Percentiles rank a stretch among this genome's conserved stretches.
Evolutionary conservation across 2,329 filamentous ascomycete genomes (phyloP).

Genomic region (Exserohilum turcica): DNA sequence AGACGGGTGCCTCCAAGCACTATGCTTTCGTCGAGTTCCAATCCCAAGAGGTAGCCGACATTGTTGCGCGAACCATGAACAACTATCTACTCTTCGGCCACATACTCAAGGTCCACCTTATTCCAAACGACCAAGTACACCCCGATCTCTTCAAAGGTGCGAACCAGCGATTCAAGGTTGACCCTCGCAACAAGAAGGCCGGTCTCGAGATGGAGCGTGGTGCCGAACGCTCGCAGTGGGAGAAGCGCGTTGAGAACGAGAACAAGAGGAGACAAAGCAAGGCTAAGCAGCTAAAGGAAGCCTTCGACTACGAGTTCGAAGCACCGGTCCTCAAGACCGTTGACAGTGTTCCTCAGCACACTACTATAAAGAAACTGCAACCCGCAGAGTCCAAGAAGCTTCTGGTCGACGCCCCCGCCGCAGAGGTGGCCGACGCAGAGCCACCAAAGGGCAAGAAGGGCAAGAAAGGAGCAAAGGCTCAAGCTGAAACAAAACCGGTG

Average conservation of each 20-base stretch:
- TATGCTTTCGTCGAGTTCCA: conserved; percentile 93
- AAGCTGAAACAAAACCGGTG: conserved; percentile 1
- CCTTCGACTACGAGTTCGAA: conserved; percentile 85
- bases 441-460: conserved; percentile 40
- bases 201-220: conserved; percentile 75
- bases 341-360: conserved; percentile 47
- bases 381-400: conserved; percentile 35
- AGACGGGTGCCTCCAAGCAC: conserved; percentile 89
- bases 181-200: conserved; percentile 86
- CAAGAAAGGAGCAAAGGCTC: conserved; percentile 31
- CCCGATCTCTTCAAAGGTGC: conserved; percentile 86
- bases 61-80: conserved; percentile 95
- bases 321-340: conserved; percentile 72
- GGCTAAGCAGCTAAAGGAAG: conserved; percentile 73
- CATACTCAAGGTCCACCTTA: conserved; percentile 83
- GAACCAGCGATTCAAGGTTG: conserved; percentile 84
- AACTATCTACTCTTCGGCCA: conserved; percentile 96
- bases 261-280: conserved; percentile 70
- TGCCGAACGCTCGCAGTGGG: conserved; percentile 76
- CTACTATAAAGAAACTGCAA: conserved; percentile 23
- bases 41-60: conserved; percentile 77
- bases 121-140: conserved; percentile 78
- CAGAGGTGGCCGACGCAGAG: conserved; percentile 20
- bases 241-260: conserved; percentile 74
- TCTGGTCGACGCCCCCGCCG: conserved; percentile 29